phyloP scores from a whole-genome alignment of 108 stramenopile genomes.

The Nitzschia sp. region DNA sequence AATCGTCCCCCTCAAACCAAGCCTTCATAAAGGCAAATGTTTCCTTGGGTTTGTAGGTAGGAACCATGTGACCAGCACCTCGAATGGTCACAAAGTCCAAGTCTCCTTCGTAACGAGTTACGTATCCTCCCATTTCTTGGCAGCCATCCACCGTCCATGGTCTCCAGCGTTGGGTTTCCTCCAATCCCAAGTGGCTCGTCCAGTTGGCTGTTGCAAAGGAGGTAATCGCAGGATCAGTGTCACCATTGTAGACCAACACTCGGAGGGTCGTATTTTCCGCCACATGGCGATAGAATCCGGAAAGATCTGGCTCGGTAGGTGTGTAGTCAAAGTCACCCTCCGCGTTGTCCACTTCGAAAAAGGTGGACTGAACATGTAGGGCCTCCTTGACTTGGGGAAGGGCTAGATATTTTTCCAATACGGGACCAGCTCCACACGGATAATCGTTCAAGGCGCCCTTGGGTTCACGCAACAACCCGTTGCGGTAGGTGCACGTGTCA shows the following conservation, averaged over 20 bases:
- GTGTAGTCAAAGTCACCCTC: constrained; percentile 67
- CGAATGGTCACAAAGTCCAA: constrained; percentile 78
- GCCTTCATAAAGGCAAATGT: constrained; percentile 52
- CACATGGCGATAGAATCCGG: constrained; percentile 51
- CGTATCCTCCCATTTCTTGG: constrained; percentile 69
- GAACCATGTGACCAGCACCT: constrained; percentile 70
- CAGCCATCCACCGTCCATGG: constrained; percentile 78
- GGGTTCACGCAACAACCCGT: constrained; percentile 35
- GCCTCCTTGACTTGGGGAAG: constrained; percentile 52
- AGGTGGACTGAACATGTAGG: constrained; percentile 49
- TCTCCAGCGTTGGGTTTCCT: constrained; percentile 48
- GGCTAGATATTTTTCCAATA: constrained; percentile 51
- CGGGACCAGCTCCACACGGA: constrained; percentile 58
- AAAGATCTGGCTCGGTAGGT: constrained; percentile 62
- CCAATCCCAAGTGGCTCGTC: constrained; percentile 56
- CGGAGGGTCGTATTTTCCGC: constrained; percentile 33
- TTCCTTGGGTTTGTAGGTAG: constrained; percentile 67
- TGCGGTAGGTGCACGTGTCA: constrained; percentile 67
- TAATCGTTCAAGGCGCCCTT: constrained; percentile 66
- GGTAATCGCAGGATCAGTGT: constrained; percentile 77
- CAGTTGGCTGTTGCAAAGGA: constrained; percentile 71
- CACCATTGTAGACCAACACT: constrained; percentile 78
- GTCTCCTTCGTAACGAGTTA: constrained; percentile 64
- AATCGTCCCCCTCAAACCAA: constrained; percentile 54
- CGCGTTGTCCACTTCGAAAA: constrained; percentile 68